Conservation (phyloP, 805 yeast species). For the Wickerhamiella nectarea region DNA sequence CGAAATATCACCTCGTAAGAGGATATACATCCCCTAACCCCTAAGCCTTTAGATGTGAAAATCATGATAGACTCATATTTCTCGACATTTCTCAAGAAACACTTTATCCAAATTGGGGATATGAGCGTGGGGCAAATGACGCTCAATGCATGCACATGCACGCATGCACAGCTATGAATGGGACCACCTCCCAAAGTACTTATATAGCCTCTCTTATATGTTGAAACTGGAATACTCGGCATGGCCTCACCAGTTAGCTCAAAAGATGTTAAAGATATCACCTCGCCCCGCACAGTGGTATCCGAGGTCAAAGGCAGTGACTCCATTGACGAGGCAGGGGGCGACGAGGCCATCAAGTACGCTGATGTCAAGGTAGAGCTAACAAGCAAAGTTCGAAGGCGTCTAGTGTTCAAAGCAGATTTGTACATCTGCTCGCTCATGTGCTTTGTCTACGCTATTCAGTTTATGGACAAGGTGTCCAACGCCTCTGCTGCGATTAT, state of each 20-base stretch:
- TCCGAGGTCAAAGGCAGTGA: not conserved
- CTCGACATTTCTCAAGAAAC: too few species aligned
- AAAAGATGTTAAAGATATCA: not conserved
- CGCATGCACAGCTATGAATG: too few species aligned
- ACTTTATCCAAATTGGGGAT: too few species aligned
- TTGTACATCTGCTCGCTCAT: conserved; percentile 38
- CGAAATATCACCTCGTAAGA: too few species aligned
- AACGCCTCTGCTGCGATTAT: conserved; percentile 39
- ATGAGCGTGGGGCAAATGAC: too few species aligned
- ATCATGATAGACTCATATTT: too few species aligned
- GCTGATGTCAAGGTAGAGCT: not conserved
- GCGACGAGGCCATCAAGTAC: conserved; percentile 10
- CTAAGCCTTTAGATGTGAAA: too few species aligned
- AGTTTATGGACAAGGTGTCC: conserved; percentile 48
- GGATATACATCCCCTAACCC: too few species aligned
- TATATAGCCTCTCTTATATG: too few species aligned
- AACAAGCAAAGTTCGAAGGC: not conserved
- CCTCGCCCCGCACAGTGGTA: not conserved
- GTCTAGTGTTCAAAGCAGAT: conserved; percentile 38
- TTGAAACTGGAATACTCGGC: too few species aligned
- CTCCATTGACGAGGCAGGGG: conserved; percentile 1
- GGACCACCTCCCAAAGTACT: too few species aligned
- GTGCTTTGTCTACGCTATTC: conserved; percentile 36
- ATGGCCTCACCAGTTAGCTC: not conserved
- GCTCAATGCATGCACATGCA: too few species aligned